These are phyloP conservation scores for Eimeria maxima DNA, from an alignment of 169 alveolate species.

Conservation along the genomic window DNA sequence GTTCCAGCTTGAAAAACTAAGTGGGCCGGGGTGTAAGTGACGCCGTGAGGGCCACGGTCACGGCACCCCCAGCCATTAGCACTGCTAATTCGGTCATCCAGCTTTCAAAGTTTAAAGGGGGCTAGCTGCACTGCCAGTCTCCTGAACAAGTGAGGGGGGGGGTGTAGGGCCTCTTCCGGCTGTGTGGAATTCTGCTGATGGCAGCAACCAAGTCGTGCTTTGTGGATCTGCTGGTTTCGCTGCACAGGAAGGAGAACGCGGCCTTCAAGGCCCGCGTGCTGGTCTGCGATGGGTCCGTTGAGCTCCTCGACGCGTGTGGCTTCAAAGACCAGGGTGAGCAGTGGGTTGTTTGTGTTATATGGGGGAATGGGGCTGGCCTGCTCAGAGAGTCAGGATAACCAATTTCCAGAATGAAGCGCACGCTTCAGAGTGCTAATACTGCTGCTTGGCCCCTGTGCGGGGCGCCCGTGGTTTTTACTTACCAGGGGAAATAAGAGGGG, in stretches of 20 bases:
- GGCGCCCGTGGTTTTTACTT: not conserved
- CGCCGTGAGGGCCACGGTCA: not conserved
- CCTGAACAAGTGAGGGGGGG: not conserved
- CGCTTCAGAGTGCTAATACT: not conserved
- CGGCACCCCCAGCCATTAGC: not conserved
- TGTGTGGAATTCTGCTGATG: not conserved
- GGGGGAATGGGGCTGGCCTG: not conserved
- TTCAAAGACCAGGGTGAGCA: slow-evolving; percentile 84
- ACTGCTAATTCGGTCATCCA: not conserved
- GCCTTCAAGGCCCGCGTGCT: slow-evolving; percentile 87
- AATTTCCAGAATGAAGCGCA: not conserved
- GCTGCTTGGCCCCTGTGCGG: not conserved
- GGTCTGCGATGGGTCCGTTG: slow-evolving; percentile 86
- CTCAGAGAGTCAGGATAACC: not conserved
- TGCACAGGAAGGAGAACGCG: slow-evolving; percentile 84
- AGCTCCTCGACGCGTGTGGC: slow-evolving; percentile 86
- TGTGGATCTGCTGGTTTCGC: not conserved
- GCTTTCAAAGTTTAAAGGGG: not conserved
- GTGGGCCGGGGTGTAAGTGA: not conserved
- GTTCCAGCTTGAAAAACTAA: not conserved
- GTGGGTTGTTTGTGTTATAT: not conserved
- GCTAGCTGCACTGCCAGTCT: not conserved
- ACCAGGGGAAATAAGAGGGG: not conserved
- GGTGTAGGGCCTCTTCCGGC: not conserved
- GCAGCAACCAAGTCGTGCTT: not conserved